These are phyloP conservation scores for Prototheca wickerhamii DNA, from an alignment of 163 green algal species.

Conservation along the genomic window DNA sequence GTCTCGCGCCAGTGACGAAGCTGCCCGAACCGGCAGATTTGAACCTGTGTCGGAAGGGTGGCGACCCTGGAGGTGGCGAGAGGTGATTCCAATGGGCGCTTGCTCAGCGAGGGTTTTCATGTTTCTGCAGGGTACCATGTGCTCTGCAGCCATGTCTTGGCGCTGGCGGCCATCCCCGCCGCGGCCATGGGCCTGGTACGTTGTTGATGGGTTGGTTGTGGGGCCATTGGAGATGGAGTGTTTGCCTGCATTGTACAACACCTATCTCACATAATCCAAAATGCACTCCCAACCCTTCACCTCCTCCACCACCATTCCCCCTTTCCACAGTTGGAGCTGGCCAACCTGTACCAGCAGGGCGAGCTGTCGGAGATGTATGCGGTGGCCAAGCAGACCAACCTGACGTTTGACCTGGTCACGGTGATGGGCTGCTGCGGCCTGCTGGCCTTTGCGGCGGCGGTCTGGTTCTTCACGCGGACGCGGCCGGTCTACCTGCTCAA, in stretches of 20 bases:
- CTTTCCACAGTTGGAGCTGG: conserved; percentile 60
- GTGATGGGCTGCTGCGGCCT: conserved; percentile 44
- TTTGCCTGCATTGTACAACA: background rate
- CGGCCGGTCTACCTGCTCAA: conserved; percentile 83
- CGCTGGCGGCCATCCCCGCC: conserved; percentile 48
- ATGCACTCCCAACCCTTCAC: background rate
- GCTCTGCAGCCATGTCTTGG: conserved; percentile 47
- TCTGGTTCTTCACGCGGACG: conserved; percentile 55
- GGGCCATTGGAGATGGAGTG: conserved; percentile 3
- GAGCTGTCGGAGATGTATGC: conserved; percentile 56
- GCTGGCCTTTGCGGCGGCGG: conserved; percentile 41
- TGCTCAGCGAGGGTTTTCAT: background rate
- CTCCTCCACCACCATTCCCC: background rate
- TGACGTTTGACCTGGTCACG: conserved; percentile 79
- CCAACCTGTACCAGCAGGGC: conserved; percentile 42
- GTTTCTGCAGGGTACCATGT: conserved; percentile 51
- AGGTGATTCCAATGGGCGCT: background rate
- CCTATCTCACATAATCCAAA: background rate
- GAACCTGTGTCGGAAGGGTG: too few relatives aligned
- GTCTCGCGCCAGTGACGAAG: too few relatives aligned
- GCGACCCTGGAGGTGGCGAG: background rate
- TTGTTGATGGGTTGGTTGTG: background rate
- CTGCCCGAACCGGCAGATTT: too few relatives aligned
- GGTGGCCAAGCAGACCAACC: conserved; percentile 54
- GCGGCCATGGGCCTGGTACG: conserved; percentile 40